Base-by-base conservation (phyloP, 306 rosid genomes). In the Castanea mollissima region DNA sequence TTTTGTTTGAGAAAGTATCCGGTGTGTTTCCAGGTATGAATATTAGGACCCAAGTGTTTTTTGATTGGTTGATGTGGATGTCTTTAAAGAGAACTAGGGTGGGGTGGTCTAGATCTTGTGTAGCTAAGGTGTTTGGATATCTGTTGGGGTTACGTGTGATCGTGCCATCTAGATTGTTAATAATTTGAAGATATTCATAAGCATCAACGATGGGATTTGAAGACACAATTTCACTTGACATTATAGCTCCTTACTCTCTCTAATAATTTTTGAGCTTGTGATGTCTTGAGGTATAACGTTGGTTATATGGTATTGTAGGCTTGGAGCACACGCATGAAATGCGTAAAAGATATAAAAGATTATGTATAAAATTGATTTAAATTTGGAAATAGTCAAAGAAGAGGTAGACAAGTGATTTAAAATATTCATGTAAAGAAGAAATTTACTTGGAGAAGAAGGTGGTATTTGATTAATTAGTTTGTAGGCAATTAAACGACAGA, bases 51-150 rank as follows among this genome's bases (percentile, higher is more conserved):
- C 25, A 81, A 73, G 88, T 87, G 73, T 46, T 59, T 60, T 87
- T 84, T 55, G 89, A 77, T 32, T 74, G 79, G 88, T 85, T 82
- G 49, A 90, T 59, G 70, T 44, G 51, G 1, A 69, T 57, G 67
- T 88, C 92, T 79, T 87, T 82, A 69, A 87, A 77, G 58, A 90
- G 88, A 65, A 79, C 81, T 0, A 80, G 6, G 49, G 78, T 65
- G 34, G 80, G 67, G 1, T 76, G 81, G 4, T 58, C 69, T 41
- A 84, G 84, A 76, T 87, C 88, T 0, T 78, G 55, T 51, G 88
- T 19, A 21, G 89, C 70, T 1, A 91, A 82, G 4, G 63, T 20
- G 15, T 52, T 52, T 9, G 92, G 87, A 44, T 56, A 20, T 12
- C 69, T 38, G 44, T 4, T 9, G 60, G 34, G 25, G 23, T 49